Evolutionary conservation across 805 yeast species (phyloP), one percentile per base, ranked within the genome.

Genomic region (Blastobotrys americana): DNA sequence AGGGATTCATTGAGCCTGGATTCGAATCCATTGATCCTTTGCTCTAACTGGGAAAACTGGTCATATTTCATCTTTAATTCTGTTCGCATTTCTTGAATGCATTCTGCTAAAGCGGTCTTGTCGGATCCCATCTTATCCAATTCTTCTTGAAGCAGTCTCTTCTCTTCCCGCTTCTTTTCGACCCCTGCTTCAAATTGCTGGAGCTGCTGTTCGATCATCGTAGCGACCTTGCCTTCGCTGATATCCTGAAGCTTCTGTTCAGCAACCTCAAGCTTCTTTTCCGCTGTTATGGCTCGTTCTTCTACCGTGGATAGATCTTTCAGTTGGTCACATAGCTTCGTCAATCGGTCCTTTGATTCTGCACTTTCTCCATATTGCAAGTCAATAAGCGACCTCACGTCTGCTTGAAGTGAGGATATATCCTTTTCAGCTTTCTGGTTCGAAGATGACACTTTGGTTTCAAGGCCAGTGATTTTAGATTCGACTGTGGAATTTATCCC

Each of bases 1-100:
- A 56, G 51, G 27, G 64, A 33, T 5, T 57, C 50, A 19, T 53
- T 42, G 28, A 66, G 44, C 37, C 56, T 54, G 2, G 46, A 44
- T 34, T 58, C 53, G 25, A 65, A 52, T 6, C 33, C 42, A 6
- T 48, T 52, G 27, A 58, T 63, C 15, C 68, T 60, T 3, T 50
- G 42, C 27, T 59, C 60, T 6, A 69, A 48, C 10, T 46, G 21
- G 34, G 52, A 54, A 34, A 67, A 53, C 21, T 66, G 60, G 15
- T 50, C 50, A 10, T 56, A 54, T 9, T 67, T 54, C 13, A 48
- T 23, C 1, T 39, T 5, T 16, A 66, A 55, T 2, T 54, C 55
- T 3, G 59, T 45, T 17, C 58, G 55, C 38, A 67, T 43, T 1
- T 42, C 10, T 5, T 57, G 57, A 6, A 59, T 15, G 20, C 8